phyloP scores from a whole-genome alignment of 2,329 filamentous ascomycete species.

The Arthrobotrys entomopaga region DNA sequence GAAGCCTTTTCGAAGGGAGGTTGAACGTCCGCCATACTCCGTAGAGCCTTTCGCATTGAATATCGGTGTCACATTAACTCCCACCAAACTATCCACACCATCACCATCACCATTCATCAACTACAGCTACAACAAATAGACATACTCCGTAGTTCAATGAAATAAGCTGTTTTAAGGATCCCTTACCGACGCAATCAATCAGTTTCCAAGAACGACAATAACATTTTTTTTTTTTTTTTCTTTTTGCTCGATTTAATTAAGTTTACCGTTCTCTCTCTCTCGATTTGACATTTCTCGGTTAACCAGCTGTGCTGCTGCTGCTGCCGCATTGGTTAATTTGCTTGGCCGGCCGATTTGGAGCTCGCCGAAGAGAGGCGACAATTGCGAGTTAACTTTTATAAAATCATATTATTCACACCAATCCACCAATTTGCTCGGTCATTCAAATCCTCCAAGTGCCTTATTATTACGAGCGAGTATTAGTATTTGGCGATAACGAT shows the following conservation, averaged over 20 bases:
- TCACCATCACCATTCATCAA: background rate
- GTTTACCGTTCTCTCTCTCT: background rate
- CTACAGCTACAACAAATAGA: background rate
- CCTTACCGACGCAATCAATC: background rate
- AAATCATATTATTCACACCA: too few relatives aligned
- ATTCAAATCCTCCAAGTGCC: too few relatives aligned
- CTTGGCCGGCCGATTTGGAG: slow-evolving; percentile 34
- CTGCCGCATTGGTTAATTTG: too few relatives aligned
- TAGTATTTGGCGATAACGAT: too few relatives aligned
- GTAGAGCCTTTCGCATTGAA: too few relatives aligned
- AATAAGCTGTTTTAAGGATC: background rate
- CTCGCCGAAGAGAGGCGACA: slow-evolving; percentile 38
- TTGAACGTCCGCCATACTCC: too few relatives aligned
- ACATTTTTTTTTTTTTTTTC: too few relatives aligned
- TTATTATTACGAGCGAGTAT: too few relatives aligned
- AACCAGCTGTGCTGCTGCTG: background rate
- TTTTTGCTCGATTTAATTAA: slow-evolving; percentile 14
- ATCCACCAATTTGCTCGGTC: too few relatives aligned
- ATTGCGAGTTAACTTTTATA: too few relatives aligned
- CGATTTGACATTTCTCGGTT: slow-evolving; percentile 7
- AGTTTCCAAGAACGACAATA: background rate
- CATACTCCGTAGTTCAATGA: background rate
- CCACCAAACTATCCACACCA: background rate
- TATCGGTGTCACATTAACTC: background rate
- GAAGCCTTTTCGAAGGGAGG: too few relatives aligned